Evolutionary conservation across 1,284 basidiomycete species (phyloP).

Genomic region (Phellopilus nigrolimitatus): DNA sequence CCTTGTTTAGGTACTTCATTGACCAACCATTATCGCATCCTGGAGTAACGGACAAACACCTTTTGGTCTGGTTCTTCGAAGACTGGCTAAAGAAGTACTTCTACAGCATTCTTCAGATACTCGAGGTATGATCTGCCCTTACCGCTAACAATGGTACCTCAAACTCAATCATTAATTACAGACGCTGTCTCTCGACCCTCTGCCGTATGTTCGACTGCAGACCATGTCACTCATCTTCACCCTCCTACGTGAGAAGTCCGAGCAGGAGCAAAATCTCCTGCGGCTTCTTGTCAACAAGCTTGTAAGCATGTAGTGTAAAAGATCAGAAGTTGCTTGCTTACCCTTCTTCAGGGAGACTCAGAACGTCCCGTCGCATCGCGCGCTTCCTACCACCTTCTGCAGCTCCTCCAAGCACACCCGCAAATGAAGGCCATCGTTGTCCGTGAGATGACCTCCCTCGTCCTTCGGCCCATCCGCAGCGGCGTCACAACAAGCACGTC

Average conservation of each 20-base stretch:
- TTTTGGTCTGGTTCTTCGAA: constrained; percentile 89
- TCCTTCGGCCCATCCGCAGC: constrained; percentile 56
- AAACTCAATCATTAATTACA: constrained; percentile 31
- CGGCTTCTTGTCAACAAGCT: constrained; percentile 93
- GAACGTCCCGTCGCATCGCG: constrained; percentile 88
- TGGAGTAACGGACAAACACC: constrained; percentile 65
- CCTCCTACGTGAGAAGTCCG: constrained; percentile 85
- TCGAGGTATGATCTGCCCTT: constrained; percentile 59
- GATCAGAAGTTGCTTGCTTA: too few species aligned
- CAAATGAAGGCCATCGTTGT: constrained; percentile 92
- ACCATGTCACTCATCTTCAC: constrained; percentile 71
- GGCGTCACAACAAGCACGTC: constrained; percentile 37
- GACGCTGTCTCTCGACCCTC: constrained; percentile 81
- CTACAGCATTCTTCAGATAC: constrained; percentile 85
- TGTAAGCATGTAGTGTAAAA: constrained; percentile 41
- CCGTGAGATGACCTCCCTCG: constrained; percentile 79
- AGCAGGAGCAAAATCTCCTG: constrained; percentile 96
- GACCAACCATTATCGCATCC: constrained; percentile 82
- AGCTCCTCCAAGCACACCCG: constrained; percentile 88
- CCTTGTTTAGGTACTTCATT: constrained; percentile 70
- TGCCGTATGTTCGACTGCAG: constrained; percentile 86
- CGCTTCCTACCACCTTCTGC: constrained; percentile 85
- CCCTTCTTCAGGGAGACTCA: constrained; percentile 67
- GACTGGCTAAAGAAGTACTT: constrained; percentile 98
- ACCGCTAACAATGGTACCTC: constrained; percentile 16